Evolutionary conservation across 2,329 filamentous ascomycete genomes (phyloP), one percentile per base, ranked within the genome.

Genomic region (Colletotrichum destructivum): DNA sequence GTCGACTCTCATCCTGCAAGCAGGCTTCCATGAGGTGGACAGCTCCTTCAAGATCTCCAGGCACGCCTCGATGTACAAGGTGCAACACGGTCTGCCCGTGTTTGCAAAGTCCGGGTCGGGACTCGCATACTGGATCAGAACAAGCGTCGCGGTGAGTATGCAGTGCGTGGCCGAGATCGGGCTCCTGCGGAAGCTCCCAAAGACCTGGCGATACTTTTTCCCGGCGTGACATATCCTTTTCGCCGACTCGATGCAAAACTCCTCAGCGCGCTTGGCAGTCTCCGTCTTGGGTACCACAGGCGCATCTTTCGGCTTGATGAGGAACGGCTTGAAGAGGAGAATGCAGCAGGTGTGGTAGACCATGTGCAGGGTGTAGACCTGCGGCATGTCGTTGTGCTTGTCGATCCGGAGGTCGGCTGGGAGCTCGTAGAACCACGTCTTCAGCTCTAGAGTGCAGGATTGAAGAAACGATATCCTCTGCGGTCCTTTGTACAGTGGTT

Each of bases 131-230:
- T 72, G 70, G 12, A 75, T 65, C n/a, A 76, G 62, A 44, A 79
- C 76, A 23, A 81, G 52, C 2, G 78, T 78, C 2, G 79, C 79
- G 0, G 79, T 82, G 7, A 82, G 73, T 3, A 76, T 79, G 70
- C 79, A 82, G 63, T 82, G 78, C 1, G 79, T 82, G 0, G 80
- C 77, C 2, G 80, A 78, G 1, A 82, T 76, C 4, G 81, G 80
- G 52, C 80, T 81, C 16, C 68, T 70, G 35, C 74, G 79, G 73
- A 82, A 82, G 44, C 77, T 77, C 40, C 80, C 81, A 64, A 81
- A 82, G 2, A 62, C 72, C 26, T 79, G 75, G 23, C 78, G 75
- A 62, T 81, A 82, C 62, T 78, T 78, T 49, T 81, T 75, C 11
- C 75, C 74, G 18, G 79, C 68, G 16, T 76, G 42, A 47, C 76